Evolutionary conservation across 2,329 filamentous ascomycete species (phyloP), one percentile per base, ranked within the genome.

Genomic region (Diaporthe longicolla): DNA sequence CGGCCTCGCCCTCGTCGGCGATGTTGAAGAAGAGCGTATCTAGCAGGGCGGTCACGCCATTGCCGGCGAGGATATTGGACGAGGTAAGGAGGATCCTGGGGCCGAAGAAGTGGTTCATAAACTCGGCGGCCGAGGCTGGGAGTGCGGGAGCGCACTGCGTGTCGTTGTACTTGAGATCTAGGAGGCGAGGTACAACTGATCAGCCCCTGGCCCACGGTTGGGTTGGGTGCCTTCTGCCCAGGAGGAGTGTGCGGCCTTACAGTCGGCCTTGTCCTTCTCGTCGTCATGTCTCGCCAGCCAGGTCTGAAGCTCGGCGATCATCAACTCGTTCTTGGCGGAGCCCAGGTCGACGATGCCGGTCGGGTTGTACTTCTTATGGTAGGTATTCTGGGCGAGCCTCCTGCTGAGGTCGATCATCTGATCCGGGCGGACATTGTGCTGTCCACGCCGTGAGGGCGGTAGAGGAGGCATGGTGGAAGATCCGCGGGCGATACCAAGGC

Each of bases 11-110:
- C 32, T 54, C 73, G 21, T 75, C 73, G n/a, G 58, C 58, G 35
- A 73, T 19, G 58, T 73, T 73, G 59, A 75, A 75, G 66, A 73
- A 75, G 43, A 75, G 65, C 2, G 71, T 75, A 21, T 75, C 71
- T 13, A 75, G 59, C 29, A 75, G 52, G 43, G 73, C 71, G 59
- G 65, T 75, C 29, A 71, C 40, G 40, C 74, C 74, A 32, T 75
- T 75, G 19, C 48, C 68, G 52, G 26, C 74, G 17, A 75, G 65
- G 52, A 75, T 61, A 9, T 71, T 70, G 52, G 57, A 63, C 1
- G 65, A 35, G 2, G 58, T 58, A n/a, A 75, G 43, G 24, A 68
- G 32, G n/a, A 73, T 69, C 21, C 37, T 54, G 19, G 71, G 71
- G n/a, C 7, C 54, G 58, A 75, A 75, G 71, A 59, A 61, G 4